Conservation (phyloP, 371 early-diverging fungal species). For the Mortierella sp. region DNA sequence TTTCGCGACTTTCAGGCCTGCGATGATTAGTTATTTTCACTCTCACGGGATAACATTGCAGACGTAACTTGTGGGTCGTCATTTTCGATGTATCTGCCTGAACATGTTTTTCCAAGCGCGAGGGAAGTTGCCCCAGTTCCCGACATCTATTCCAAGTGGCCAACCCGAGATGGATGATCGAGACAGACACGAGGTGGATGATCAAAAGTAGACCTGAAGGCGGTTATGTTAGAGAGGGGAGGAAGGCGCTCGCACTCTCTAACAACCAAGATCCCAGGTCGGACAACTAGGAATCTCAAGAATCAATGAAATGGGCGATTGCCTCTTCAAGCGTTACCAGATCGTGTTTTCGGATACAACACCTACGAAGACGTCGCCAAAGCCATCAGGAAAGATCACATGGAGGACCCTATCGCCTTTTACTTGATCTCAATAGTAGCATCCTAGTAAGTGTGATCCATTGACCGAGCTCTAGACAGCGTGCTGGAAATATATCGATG, state of each 20-base stretch:
- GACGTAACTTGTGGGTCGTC: slow-evolving; percentile 8
- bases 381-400: slow-evolving; percentile 1
- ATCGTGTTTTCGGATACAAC: slow-evolving; percentile 6
- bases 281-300: too few species aligned
- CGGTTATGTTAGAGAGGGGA: too few species aligned
- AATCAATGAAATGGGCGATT: too few species aligned
- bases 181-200: too few species aligned
- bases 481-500: not conserved
- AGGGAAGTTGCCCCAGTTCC: not conserved
- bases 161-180: too few species aligned
- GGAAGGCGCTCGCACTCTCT: too few species aligned
- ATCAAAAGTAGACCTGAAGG: too few species aligned
- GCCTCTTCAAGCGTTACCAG: slow-evolving; percentile 8
- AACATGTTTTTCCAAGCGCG: slow-evolving; percentile 4
- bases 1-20: not conserved
- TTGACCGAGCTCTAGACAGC: not conserved
- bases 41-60: slow-evolving; percentile 10
- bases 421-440: not conserved
- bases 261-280: too few species aligned
- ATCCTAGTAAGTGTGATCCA: not conserved
- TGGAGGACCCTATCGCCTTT: not conserved
- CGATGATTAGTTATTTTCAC: not conserved
- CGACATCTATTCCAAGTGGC: slow-evolving; percentile 2
- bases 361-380: slow-evolving; percentile 1
- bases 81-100: slow-evolving; percentile 3